phyloP scores from a whole-genome alignment of 1,284 basidiomycete genomes.

The Mycosarcoma maydis region DNA sequence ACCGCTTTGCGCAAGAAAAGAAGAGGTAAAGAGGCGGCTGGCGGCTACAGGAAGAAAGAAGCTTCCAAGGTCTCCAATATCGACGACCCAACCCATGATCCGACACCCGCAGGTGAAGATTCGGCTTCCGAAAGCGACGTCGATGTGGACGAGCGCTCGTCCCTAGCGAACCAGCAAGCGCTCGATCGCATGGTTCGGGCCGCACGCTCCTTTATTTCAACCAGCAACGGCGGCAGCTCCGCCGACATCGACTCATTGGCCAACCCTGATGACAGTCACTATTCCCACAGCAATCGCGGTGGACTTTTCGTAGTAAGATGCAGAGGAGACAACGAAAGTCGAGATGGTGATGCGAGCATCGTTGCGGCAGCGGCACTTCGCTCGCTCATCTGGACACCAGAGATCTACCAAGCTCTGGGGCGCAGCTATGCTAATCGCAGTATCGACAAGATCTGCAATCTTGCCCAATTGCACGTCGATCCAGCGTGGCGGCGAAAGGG shows the following conservation, averaged over 20 bases:
- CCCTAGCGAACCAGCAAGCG: slow-evolving; percentile 8
- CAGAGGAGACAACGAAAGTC: neutral
- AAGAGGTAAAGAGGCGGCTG: slow-evolving; percentile 7
- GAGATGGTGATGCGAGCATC: slow-evolving; percentile 1
- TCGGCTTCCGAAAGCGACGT: slow-evolving; percentile 34
- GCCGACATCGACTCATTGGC: slow-evolving; percentile 33
- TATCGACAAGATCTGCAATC: slow-evolving; percentile 43
- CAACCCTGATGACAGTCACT: slow-evolving; percentile 38
- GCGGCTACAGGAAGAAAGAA: slow-evolving; percentile 18
- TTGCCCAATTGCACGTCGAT: slow-evolving; percentile 30
- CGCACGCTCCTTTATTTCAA: slow-evolving; percentile 15
- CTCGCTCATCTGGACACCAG: slow-evolving; percentile 47
- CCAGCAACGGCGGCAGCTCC: neutral
- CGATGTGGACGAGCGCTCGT: slow-evolving; percentile 13
- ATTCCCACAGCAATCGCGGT: slow-evolving; percentile 39
- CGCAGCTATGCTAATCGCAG: slow-evolving; percentile 42
- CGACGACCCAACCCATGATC: slow-evolving; percentile 1
- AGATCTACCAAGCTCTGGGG: slow-evolving; percentile 44
- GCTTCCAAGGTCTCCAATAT: neutral
- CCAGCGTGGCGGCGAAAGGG: slow-evolving; percentile 29
- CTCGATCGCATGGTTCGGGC: slow-evolving; percentile 9
- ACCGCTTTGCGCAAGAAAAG: slow-evolving; percentile 8
- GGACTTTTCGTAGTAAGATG: slow-evolving; percentile 31
- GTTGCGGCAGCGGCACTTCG: slow-evolving; percentile 38
- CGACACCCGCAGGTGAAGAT: slow-evolving; percentile 4